phyloP scores from a whole-genome alignment of 768 basidiomycete genomes.

The Psilocybe cyanescens region DNA sequence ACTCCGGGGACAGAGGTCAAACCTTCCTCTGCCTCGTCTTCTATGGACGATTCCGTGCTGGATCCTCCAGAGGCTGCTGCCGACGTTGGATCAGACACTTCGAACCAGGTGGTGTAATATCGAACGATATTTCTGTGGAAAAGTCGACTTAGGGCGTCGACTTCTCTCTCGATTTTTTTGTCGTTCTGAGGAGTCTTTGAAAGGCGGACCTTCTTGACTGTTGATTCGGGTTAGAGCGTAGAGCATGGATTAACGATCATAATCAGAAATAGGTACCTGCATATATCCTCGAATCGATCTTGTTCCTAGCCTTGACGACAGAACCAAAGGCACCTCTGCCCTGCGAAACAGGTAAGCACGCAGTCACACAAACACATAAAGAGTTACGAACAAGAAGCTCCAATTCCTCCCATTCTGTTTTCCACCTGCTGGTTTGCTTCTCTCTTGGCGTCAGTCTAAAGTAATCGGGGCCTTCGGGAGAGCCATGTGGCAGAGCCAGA shows the following conservation, averaged over 20 bases:
- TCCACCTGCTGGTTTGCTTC: constrained; percentile 78
- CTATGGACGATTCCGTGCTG: constrained; percentile 33
- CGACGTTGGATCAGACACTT: constrained; percentile 59
- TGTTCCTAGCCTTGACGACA: constrained; percentile 93
- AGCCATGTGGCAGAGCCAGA: constrained; percentile 48
- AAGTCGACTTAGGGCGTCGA: constrained; percentile 84
- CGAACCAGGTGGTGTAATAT: constrained; percentile 93
- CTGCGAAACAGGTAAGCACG: constrained; percentile 35
- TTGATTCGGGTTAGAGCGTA: not conserved
- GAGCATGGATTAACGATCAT: not conserved
- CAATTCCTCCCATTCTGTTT: constrained; percentile 93
- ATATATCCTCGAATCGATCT: constrained; percentile 84
- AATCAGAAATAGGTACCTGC: constrained; percentile 52
- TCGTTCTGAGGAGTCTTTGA: constrained; percentile 80
- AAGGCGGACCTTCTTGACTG: constrained; percentile 85
- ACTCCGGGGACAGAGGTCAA: constrained; percentile 50
- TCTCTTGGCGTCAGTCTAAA: constrained; percentile 47
- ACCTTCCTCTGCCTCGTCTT: constrained; percentile 37
- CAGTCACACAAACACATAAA: not conserved
- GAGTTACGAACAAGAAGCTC: constrained; percentile 67
- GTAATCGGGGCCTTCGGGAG: constrained; percentile 67
- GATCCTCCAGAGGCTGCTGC: constrained; percentile 55
- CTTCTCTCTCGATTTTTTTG: constrained; percentile 88
- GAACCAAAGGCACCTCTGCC: constrained; percentile 91
- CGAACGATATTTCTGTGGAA: constrained; percentile 91